Evolutionary conservation across 805 yeast species (phyloP), one percentile per base, ranked within the genome.

Genomic region (Tetrapisispora nanseiensis): DNA sequence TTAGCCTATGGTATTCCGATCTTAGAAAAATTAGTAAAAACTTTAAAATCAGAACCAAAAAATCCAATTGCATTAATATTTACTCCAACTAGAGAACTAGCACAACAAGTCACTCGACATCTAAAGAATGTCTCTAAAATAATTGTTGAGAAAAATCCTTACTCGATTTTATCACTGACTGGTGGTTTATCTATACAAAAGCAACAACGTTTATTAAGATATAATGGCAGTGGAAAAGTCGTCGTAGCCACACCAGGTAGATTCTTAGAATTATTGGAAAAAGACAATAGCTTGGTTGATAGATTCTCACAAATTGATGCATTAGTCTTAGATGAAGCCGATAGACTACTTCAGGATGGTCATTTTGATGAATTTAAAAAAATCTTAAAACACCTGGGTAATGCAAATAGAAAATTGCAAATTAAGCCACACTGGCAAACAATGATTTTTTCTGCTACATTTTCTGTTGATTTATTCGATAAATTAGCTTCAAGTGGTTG

Each of bases 241-340:
- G 65, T 92, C 12, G 90, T 92, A 30, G 96, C 96, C 2, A 92
- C 98, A 0, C 97, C 98, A 0, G 98, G 98, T 29, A 76, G 98
- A 49, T 78, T 85, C 58, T 70, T 86, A 39, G 97, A 92, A 58
- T 61, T 83, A n/a, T 48, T 82, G 16, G 86, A 85, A 60, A 80
- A 78, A 48, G 72, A 75, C 44, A 73, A 68, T 30, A 55, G 55
- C 1, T 39, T 71, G 38, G 58, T 72, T 12, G 54, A 61, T 23
- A 57, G 69, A 54, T 62, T 78, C 46, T 59, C 69, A 16, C 55
- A 65, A 21, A 58, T 74, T 18, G 72, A 75, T 24, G 61, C 71
- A 2, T 55, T 79, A 20, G 95, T 89, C 1, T 68, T 90, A 26
- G 98, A 92, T 69, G 98, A 92, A 62, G 98, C 98, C 11, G 98